Conservation (phyloP, 257 asterid species). For the Lycium barbarum region DNA sequence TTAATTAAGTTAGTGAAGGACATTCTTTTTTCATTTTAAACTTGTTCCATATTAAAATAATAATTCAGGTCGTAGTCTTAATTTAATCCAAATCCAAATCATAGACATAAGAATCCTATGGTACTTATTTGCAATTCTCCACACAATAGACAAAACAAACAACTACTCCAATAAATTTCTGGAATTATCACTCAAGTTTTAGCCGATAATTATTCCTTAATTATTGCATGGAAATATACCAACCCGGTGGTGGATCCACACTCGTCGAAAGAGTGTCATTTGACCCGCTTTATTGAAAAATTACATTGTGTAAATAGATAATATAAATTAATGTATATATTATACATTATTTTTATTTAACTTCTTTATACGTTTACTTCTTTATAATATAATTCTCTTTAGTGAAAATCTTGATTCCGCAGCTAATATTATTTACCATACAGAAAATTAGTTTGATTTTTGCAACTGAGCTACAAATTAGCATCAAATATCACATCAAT, state of each 20-base stretch:
- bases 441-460: not conserved
- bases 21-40: not conserved
- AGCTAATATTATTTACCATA: not conserved
- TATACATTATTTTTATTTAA: not conserved
- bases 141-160: not conserved
- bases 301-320: not conserved
- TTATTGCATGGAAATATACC: not conserved
- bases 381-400: not conserved
- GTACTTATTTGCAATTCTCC: not conserved
- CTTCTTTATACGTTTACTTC: not conserved
- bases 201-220: not conserved
- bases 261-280: not conserved
- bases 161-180: not conserved
- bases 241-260: not conserved
- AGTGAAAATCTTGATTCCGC: not conserved
- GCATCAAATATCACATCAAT: not conserved
- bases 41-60: not conserved
- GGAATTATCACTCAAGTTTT: not conserved
- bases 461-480: not conserved
- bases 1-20: too few species aligned
- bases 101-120: not conserved
- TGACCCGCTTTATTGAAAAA: not conserved
- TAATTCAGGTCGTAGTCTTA: not conserved
- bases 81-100: conserved; percentile 7
- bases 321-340: not conserved